Conservation (phyloP, 495 filamentous ascomycete genomes). For the Daldinia grandis region DNA sequence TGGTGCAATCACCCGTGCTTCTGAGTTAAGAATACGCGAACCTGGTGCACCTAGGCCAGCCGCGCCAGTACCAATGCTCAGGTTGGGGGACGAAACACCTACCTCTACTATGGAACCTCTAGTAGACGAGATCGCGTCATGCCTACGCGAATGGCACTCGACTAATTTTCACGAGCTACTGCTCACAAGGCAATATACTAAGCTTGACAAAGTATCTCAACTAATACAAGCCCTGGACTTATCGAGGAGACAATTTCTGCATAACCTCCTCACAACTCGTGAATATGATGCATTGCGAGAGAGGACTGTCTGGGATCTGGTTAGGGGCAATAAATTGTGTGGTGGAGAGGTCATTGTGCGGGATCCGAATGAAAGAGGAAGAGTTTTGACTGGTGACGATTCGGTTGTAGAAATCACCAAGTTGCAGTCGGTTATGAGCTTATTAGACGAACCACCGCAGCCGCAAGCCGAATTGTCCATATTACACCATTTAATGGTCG, state of each 20-base stretch:
- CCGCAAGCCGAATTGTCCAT: slow-evolving; percentile 71
- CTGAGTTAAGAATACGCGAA: slow-evolving; percentile 51
- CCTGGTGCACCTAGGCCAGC: slow-evolving; percentile 77
- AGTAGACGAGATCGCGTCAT: slow-evolving; percentile 97
- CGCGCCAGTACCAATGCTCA: slow-evolving; percentile 95
- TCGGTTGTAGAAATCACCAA: slow-evolving; percentile 90
- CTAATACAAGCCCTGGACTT: slow-evolving; percentile 83
- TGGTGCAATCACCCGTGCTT: slow-evolving; percentile 6
- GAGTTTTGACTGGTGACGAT: slow-evolving; percentile 89
- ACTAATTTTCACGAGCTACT: slow-evolving; percentile 96
- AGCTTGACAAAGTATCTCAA: slow-evolving; percentile 80
- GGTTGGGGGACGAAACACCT: slow-evolving; percentile 95
- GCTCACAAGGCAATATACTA: slow-evolving; percentile 78
- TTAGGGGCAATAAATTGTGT: slow-evolving; percentile 91
- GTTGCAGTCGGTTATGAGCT: slow-evolving; percentile 93
- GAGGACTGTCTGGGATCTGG: slow-evolving; percentile 92
- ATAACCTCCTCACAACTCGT: slow-evolving; percentile 86
- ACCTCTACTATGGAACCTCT: slow-evolving; percentile 88
- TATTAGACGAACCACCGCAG: slow-evolving; percentile 80
- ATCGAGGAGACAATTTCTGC: slow-evolving; percentile 85
- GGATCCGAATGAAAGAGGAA: slow-evolving; percentile 81
- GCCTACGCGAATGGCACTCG: slow-evolving; percentile 96
- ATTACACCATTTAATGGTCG: slow-evolving; percentile 84
- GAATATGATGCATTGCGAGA: slow-evolving; percentile 81
- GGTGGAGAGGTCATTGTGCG: slow-evolving; percentile 92